Evolutionary conservation across 140 eudicot genomes (phyloP), one percentile per base, ranked within the genome.

Genomic region (Oenanthe javanica): DNA sequence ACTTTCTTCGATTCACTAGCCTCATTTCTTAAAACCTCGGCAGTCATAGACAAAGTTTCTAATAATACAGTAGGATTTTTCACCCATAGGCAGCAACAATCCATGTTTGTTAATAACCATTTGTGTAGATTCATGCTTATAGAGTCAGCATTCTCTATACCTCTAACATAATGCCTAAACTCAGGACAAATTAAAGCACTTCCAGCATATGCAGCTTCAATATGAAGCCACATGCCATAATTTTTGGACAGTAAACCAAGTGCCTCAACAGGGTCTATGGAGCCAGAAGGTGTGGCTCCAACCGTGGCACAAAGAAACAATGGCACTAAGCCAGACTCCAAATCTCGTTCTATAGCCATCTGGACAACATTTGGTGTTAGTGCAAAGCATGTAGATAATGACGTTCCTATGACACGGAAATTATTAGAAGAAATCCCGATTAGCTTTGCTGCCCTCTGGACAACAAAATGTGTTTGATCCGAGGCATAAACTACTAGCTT

Each of bases 141-240:
- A 19, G 77, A 72, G 43, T 72, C 77, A 4, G 77, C 77, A 40
- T 40, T 1, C 11, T 72, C 77, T 7, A 72, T 21, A 2, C 77
- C 77, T 4, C 43, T 9, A 2, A 72, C 31, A 72, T 72, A 43
- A 6, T 72, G 77, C n/a, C 77, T 18, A 42, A 72, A 9, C 54
- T 72, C 77, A 7, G 77, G 77, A 16, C 77, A 72, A 8, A 72
- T 9, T 21, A 19, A 72, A 40, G 77, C 77, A 72, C 77, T 72
- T 12, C 77, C 77, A 43, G 77, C 77, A 72, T 72, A 72, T 42
- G 77, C 77, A 72, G 77, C 77, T 42, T 72, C 77, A 15, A 72
- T 4, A 42, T 72, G 77, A 19, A 72, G 14, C 77, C 77, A 72
- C 19, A 40, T 6, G 10, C 27, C 31, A 43, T 72, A 72, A 0